Base-by-base conservation (phyloP, 805 yeast species). In the Myxozyma geophila region DNA sequence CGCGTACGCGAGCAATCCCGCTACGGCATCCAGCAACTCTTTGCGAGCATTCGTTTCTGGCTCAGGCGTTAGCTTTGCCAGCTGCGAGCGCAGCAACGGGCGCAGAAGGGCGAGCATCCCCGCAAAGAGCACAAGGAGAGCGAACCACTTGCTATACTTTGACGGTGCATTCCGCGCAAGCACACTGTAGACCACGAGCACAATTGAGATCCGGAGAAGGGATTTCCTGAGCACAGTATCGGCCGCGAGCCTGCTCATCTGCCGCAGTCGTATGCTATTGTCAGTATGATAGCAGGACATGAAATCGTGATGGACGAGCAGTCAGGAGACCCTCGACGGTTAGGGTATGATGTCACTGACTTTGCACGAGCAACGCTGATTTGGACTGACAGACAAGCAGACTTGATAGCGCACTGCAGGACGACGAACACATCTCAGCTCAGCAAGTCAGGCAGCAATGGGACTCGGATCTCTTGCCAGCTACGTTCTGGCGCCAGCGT, bases 1-100 rank as follows among this genome's bases (percentile, higher is more conserved):
- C 15, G 46, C 60, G 47, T 73, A 74, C 37, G 46, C 53, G n/a
- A 68, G 68, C 13, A 73, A 60, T 0, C 71, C 70, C 1, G 71
- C 69, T 3, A 74, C 62, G 4, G 71, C 64, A 7, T 58, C 64
- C 8, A 70, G 37, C 46, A 71, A 44, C 33, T 57, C 46, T 43
- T 54, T 58, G 10, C 70, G 62, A 15, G 63, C 70, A 33, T 46
- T 57, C 15, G 66, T 17, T 15, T 49, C 63, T 43, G 62, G 53
- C 41, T 41, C 21, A 28, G 55, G 53, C 35, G 60, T 54, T 44
- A 64, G 55, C 53, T 37, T 36, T 8, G 46, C 36, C 4, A 62
- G 58, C 57, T 58, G 50, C 6, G 53, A 5, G 12, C 54, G 54
- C 51, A 64, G 56, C 4, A 54, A 13, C 5, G 43, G 13, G 23